phyloP scores from a whole-genome alignment of 2,329 filamentous ascomycete genomes.

The Calonectria henricotiae region DNA sequence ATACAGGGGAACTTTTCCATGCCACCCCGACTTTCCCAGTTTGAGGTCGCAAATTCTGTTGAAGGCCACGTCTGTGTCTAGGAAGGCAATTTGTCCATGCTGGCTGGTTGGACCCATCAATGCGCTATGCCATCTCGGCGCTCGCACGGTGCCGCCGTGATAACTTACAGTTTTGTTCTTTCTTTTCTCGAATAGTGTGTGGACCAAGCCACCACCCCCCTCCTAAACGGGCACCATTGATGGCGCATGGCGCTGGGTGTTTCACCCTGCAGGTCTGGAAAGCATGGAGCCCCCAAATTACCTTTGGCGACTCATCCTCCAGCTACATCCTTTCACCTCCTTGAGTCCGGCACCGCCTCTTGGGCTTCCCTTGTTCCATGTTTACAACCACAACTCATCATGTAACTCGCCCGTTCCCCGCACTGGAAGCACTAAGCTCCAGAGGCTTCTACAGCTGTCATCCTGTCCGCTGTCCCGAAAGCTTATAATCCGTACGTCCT shows the following conservation, averaged over 20 bases:
- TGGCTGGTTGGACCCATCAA: slow-evolving; percentile 26
- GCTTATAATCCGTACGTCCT: not conserved
- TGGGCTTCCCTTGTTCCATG: slow-evolving; percentile 23
- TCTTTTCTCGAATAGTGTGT: slow-evolving; percentile 26
- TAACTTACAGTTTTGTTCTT: slow-evolving; percentile 17
- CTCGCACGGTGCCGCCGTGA: not conserved
- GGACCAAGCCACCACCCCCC: slow-evolving; percentile 22
- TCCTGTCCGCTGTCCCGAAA: slow-evolving; percentile 19
- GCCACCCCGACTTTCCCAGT: slow-evolving; percentile 24
- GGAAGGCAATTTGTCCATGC: not conserved
- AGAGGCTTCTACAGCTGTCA: slow-evolving; percentile 15
- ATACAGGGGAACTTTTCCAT: slow-evolving; percentile 22
- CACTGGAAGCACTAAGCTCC: slow-evolving; percentile 13
- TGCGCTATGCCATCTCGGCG: not conserved
- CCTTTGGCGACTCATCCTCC: slow-evolving; percentile 27
- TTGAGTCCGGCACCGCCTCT: slow-evolving; percentile 15
- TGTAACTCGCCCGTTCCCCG: slow-evolving; percentile 28
- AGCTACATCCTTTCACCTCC: slow-evolving; percentile 27
- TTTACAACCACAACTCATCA: slow-evolving; percentile 12
- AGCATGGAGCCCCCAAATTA: slow-evolving; percentile 23
- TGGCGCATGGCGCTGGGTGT: slow-evolving; percentile 16
- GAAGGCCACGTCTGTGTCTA: not conserved
- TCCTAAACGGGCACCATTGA: slow-evolving; percentile 18
- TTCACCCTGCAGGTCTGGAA: slow-evolving; percentile 2
- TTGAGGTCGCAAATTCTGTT: slow-evolving; percentile 4